These are phyloP conservation scores for Podaxis sp. DNA, from an alignment of 768 basidiomycete genomes.

Conservation along the genomic window DNA sequence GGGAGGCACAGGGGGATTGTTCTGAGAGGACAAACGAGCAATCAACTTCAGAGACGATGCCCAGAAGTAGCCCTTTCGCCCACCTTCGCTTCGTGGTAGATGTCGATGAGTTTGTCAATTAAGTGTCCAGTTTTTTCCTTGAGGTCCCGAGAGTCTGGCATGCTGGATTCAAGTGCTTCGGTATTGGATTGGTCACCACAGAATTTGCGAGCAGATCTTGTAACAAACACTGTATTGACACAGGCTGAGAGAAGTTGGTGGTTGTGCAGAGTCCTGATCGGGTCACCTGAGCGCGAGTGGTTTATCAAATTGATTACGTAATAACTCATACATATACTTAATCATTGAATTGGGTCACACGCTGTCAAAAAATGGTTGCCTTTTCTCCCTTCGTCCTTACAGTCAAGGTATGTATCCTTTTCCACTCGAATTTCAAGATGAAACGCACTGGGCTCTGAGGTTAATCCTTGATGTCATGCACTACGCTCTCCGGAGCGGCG, in stretches of 20 bases:
- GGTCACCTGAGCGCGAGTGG: neutral
- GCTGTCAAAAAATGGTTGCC: slow-evolving; percentile 3
- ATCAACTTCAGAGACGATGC: slow-evolving; percentile 3
- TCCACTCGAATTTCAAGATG: slow-evolving; percentile 31
- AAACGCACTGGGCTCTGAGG: slow-evolving; percentile 65
- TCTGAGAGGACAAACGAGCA: neutral
- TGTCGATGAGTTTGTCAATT: slow-evolving; percentile 19
- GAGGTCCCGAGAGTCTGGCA: slow-evolving; percentile 2
- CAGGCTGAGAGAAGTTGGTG: neutral
- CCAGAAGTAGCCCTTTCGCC: slow-evolving; percentile 5
- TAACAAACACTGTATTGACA: slow-evolving; percentile 3
- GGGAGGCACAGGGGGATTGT: slow-evolving; percentile 16
- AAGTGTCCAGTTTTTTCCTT: slow-evolving; percentile 18
- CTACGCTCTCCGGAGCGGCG: slow-evolving; percentile 46
- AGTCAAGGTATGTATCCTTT: slow-evolving; percentile 14
- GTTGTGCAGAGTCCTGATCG: neutral
- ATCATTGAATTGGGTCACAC: neutral
- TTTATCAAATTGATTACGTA: neutral
- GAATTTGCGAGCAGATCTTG: neutral
- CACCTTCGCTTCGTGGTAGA: slow-evolving; percentile 5
- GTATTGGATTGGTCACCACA: neutral
- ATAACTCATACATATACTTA: neutral
- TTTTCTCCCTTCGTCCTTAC: neutral
- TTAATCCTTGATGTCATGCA: slow-evolving; percentile 38
- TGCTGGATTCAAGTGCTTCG: neutral